These are phyloP conservation scores for Hexamita inflata DNA, from an alignment of 208 protist genomes.

Conservation along the genomic window DNA sequence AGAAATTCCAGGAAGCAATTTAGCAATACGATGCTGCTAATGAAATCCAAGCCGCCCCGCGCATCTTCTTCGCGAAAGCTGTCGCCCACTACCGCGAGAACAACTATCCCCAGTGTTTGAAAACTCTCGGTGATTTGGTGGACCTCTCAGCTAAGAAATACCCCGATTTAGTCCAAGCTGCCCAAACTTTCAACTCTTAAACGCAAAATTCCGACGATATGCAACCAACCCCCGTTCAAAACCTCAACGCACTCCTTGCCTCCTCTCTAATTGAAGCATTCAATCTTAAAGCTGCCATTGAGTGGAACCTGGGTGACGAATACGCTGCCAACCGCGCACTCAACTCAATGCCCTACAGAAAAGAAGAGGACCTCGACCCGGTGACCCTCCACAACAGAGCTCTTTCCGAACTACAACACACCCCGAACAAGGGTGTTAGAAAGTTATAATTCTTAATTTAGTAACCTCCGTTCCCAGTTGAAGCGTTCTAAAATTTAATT, in stretches of 20 bases:
- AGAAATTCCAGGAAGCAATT: slow-evolving; percentile 13
- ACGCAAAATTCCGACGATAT: not conserved
- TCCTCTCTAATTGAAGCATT: slow-evolving; percentile 14
- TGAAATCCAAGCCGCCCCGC: slow-evolving; percentile 5
- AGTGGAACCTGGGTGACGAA: slow-evolving; percentile 24
- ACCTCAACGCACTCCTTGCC: not conserved
- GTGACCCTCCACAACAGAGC: slow-evolving; percentile 20
- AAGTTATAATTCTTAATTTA: slow-evolving; percentile 19
- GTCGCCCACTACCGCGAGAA: slow-evolving; percentile 14
- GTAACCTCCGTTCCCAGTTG: slow-evolving; percentile 10
- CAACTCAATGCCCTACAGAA: not conserved
- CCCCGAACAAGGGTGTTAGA: not conserved
- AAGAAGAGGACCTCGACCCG: slow-evolving; percentile 9
- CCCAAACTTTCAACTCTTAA: not conserved
- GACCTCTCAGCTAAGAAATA: not conserved
- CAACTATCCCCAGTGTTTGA: slow-evolving; percentile 22
- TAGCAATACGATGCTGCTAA: slow-evolving; percentile 2
- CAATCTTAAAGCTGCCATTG: slow-evolving; percentile 8
- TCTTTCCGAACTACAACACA: not conserved
- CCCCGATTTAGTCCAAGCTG: not conserved
- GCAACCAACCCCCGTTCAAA: too few relatives aligned
- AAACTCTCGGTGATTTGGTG: slow-evolving; percentile 14
- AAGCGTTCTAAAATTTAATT: slow-evolving; percentile 21
- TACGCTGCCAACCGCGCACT: not conserved
- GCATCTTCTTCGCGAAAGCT: slow-evolving; percentile 14